Conservation (phyloP, 164 flowering plant genomes). For the Vitis labrusca region DNA sequence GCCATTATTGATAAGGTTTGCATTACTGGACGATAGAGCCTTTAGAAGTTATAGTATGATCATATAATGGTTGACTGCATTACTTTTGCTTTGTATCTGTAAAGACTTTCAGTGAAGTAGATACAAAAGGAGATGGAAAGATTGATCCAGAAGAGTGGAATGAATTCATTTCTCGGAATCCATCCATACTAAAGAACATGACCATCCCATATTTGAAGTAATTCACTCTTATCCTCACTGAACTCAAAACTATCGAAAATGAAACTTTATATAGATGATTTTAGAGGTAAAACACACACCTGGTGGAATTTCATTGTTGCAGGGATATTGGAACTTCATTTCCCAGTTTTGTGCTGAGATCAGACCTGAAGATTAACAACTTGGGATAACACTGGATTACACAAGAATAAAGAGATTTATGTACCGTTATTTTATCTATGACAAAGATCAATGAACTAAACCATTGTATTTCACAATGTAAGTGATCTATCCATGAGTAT, state of each 20-base stretch:
- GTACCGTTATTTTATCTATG: not conserved
- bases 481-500: no score
- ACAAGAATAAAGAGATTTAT: not conserved
- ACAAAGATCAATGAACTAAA: not conserved
- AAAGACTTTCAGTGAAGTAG: slow-evolving; percentile 37
- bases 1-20: slow-evolving; percentile 37
- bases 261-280: no score
- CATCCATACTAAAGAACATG: slow-evolving; percentile 30
- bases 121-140: slow-evolving; percentile 29
- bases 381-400: no score
- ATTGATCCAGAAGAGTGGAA: slow-evolving; percentile 38
- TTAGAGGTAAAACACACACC: no score
- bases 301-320: slow-evolving; percentile 2
- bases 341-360: slow-evolving; percentile 20
- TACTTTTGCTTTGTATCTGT: not conserved
- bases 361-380: slow-evolving; percentile 14
- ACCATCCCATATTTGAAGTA: slow-evolving; percentile 35
- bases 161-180: slow-evolving; percentile 17
- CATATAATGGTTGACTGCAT: not conserved
- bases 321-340: slow-evolving; percentile 24
- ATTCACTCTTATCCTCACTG: not conserved
- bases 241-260: not conserved
- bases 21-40: not conserved
- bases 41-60: not conserved
- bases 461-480: no score